Percentiles rank a stretch among this genome's conserved stretches.
These are phyloP conservation scores for Pseudognaphalium luteoalbum DNA, from an alignment of 129 eudicot species.

Conservation along the genomic window DNA sequence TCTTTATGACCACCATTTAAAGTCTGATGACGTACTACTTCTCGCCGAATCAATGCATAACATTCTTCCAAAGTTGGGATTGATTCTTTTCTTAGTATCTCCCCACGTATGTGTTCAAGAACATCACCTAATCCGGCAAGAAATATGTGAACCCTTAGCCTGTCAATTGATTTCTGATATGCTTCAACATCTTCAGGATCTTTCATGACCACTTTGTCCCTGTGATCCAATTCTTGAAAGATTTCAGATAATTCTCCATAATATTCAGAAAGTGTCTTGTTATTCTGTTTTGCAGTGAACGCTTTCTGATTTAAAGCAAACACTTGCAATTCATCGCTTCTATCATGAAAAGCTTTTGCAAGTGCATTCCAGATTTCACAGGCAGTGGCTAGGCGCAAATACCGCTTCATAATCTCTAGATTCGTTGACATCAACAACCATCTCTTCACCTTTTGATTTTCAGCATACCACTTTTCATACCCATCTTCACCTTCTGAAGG, in stretches of 20 bases:
- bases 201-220: too few relatives aligned
- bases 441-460: background rate
- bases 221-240: constrained; percentile 18
- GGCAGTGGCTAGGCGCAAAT: background rate
- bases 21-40: background rate
- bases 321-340: constrained; percentile 17
- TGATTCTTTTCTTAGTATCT: background rate
- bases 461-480: background rate
- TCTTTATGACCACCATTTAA: background rate
- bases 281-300: constrained; percentile 16
- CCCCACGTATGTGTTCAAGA: too few relatives aligned
- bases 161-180: too few relatives aligned
- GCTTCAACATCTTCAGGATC: too few relatives aligned
- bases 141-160: too few relatives aligned
- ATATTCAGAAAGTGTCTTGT: background rate
- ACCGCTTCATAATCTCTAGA: background rate
- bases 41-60: constrained; percentile 4
- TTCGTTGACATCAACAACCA: background rate
- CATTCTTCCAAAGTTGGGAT: constrained; percentile 12
- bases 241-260: constrained; percentile 19
- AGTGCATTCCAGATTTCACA: background rate
- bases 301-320: constrained; percentile 21
- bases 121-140: too few relatives aligned
- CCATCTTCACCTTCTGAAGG: too few relatives aligned
- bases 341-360: background rate